Base-by-base conservation (phyloP, 352 stramenopile genomes). In the Phytophthora lateralis region DNA sequence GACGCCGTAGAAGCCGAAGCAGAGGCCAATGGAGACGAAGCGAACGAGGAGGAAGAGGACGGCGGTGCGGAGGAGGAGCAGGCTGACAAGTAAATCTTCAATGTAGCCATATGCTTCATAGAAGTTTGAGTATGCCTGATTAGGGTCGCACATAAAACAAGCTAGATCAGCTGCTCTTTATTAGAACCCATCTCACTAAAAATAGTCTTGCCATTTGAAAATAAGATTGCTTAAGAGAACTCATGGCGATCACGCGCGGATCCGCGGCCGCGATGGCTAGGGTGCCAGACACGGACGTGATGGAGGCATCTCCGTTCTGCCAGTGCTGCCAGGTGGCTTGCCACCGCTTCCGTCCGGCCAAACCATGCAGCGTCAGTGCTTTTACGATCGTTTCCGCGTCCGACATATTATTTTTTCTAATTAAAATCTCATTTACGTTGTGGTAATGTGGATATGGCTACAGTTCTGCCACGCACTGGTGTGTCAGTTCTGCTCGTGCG, bases 401-500 rank as follows among this genome's bases (percentile, higher is more conserved):
- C 17, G 0, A 21, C 18, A 27, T 50, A 6, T 29, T 30, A 27
- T 38, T 52, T n/a, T 55, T 18, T 55, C 60, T 32, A 59, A 44
- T 15, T 17, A 39, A 55, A 37, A 46, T 44, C 35, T 45, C 21
- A 41, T 38, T 62, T 32, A 47, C 26, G 12, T 46, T 41, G 20
- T 30, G 26, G 26, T 30, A 30, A 30, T 30, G 26, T 61, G 21
- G 41, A 51, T 54, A 49, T 56, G 41, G 42, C 35, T 62, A 50
- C 51, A 83, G 75, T 76, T 69, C 41, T 82, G 74, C 52, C 69
- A 66, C 32, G 60, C 49, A 39, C 46, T 55, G 1, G 72, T 81
- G 49, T 83, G 75, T 46, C 72, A 65, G 56, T 84, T 76, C 57
- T 84, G 75, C 51, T 75, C 65, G 24, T 81, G 72, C 57, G 66